phyloP scores from a whole-genome alignment of 371 early-diverging fungal species.

The Mortierella sp. region DNA sequence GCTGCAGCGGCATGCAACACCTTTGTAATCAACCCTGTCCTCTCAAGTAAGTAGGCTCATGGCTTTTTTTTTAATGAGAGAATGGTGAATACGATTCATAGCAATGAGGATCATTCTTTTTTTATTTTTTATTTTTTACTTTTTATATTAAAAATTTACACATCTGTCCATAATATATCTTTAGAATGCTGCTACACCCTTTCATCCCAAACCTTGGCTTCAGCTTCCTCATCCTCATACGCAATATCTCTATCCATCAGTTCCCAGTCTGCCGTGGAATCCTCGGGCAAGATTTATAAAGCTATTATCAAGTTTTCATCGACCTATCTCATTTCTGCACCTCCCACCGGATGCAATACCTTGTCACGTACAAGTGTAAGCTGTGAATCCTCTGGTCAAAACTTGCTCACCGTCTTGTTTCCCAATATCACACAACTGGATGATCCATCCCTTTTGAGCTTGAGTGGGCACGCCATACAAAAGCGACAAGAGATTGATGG shows the following conservation, averaged over 20 bases:
- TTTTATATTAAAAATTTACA: neutral
- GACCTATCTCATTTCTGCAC: slow-evolving; percentile 2
- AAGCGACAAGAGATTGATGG: neutral
- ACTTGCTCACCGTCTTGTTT: slow-evolving; percentile 7
- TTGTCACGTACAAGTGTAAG: neutral
- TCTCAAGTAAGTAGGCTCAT: slow-evolving; percentile 13
- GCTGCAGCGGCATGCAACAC: neutral
- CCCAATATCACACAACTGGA: slow-evolving; percentile 11
- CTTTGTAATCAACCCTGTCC: neutral
- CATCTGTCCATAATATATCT: neutral
- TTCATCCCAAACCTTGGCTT: neutral
- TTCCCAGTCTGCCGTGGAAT: slow-evolving; percentile 4
- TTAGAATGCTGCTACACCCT: slow-evolving; percentile 27
- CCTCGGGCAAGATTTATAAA: neutral
- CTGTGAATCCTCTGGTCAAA: slow-evolving; percentile 6
- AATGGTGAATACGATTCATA: neutral
- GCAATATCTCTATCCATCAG: neutral
- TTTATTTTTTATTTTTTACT: neutral
- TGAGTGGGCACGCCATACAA: neutral
- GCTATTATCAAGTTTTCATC: slow-evolving; percentile 15
- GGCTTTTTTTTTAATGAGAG: neutral
- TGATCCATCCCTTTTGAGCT: slow-evolving; percentile 2
- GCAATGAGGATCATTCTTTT: no score
- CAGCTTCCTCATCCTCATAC: slow-evolving; percentile 14
- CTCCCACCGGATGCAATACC: slow-evolving; percentile 7